These are phyloP conservation scores for Macaranga tanarius DNA, from an alignment of 441 rosid genomes.

Conservation along the genomic window DNA sequence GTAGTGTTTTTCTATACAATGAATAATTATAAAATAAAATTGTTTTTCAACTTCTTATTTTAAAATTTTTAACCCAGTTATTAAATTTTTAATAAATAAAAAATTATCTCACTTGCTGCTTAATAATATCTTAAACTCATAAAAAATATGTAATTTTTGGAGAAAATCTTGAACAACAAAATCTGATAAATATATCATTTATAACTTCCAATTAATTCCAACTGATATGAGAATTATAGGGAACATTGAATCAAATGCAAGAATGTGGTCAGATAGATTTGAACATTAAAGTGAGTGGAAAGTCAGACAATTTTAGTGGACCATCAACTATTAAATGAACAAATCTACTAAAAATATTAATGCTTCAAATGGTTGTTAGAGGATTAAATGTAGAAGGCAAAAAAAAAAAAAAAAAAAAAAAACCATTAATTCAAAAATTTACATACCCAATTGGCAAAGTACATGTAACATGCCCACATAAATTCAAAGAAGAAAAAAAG, in stretches of 20 bases:
- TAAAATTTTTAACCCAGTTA: too few species aligned
- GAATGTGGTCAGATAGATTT: background rate
- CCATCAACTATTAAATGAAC: constrained; percentile 11
- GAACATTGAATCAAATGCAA: background rate
- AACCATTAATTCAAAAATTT: background rate
- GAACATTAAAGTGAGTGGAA: background rate
- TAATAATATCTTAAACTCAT: too few species aligned
- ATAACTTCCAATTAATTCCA: background rate
- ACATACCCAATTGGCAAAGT: constrained; percentile 13
- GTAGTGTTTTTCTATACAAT: too few species aligned
- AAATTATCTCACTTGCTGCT: too few species aligned
- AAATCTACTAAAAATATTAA: background rate
- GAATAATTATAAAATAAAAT: too few species aligned
- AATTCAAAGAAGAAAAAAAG: background rate
- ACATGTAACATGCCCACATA: too few species aligned
- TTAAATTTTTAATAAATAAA: too few species aligned
- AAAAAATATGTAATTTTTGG: too few species aligned
- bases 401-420: background rate
- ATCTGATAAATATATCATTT: too few species aligned
- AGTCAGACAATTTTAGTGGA: constrained; percentile 8
- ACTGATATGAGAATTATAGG: background rate
- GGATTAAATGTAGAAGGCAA: constrained; percentile 10
- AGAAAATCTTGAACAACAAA: too few species aligned
- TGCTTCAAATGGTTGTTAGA: background rate
- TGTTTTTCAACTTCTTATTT: too few species aligned